Base-by-base conservation (phyloP, 2,329 filamentous ascomycete genomes). In the Aspergillus quadricinctus region DNA sequence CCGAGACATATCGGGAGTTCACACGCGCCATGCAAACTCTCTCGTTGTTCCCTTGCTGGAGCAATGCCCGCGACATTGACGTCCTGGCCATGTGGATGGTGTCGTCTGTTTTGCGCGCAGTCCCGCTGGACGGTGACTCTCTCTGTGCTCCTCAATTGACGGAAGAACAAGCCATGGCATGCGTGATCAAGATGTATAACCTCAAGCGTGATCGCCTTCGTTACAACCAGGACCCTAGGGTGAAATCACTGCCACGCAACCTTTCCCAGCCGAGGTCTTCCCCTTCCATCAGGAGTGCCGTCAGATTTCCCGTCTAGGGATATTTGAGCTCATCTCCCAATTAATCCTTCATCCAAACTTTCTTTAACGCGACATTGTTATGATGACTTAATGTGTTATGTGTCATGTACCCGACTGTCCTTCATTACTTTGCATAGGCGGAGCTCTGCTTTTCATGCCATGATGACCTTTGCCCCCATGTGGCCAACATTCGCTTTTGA, bases 11-110 rank as follows among this genome's bases (percentile, higher is more conserved):
- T 14, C 58, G 60, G 17, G 61, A 64, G 23, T 64, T 64, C 52
- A 62, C 61, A 7, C 58, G 61, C 3, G 61, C 58, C 19, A 52
- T 64, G n/a, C 60, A 64, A 37, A 59, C 62, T 37, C 57, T 64
- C 2, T 61, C 61, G 2, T 58, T 62, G 61, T 64, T 62, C 50
- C 61, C 61, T 17, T 64, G 61, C 54, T 64, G 61, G 61, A 53
- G 60, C 48, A 64, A 64, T 25, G 58, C 57, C 5, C 57, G 61
- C 17, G 61, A 64, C 23, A 55, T 64, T 31, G 59, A 61, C 17
- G 52, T 61, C 5, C 43, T 64, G 11, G 57, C 55, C 8, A 55
- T 60, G 5, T 64, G 61, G 61, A 64, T 64, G 61, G 57, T 64
- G 5, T 61, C 61, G 10, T 50, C 56, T 2, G 53, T 46, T 28